Conservation (phyloP, 768 basidiomycete genomes). For the Lactarius vividus region DNA sequence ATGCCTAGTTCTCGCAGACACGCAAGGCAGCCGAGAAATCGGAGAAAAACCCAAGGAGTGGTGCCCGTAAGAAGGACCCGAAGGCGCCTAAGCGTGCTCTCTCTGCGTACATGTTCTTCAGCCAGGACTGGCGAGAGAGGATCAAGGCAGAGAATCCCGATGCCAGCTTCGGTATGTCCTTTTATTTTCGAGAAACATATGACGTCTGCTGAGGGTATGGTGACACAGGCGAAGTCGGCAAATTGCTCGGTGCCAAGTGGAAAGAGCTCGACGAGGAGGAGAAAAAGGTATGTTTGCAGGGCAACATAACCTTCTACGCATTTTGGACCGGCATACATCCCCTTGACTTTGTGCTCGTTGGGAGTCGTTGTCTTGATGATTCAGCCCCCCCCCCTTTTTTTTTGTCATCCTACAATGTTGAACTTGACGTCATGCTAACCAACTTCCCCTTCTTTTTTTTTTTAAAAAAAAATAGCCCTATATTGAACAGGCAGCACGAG, state of each 20-base stretch:
- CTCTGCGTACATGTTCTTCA: slow-evolving; percentile 99
- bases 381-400: not conserved
- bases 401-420: not conserved
- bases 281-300: slow-evolving; percentile 64
- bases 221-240: slow-evolving; percentile 80
- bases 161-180: slow-evolving; percentile 75
- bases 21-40: slow-evolving; percentile 76
- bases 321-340: slow-evolving; percentile 11
- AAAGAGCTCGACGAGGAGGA: slow-evolving; percentile 90
- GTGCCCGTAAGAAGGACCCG: slow-evolving; percentile 71
- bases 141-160: slow-evolving; percentile 97
- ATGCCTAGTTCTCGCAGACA: slow-evolving; percentile 37
- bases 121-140: slow-evolving; percentile 91
- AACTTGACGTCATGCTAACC: slow-evolving; percentile 13
- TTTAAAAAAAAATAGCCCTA: slow-evolving; percentile 60
- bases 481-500: slow-evolving; percentile 77
- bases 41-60: slow-evolving; percentile 48
- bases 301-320: not conserved
- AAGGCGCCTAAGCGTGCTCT: slow-evolving; percentile 89
- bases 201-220: slow-evolving; percentile 21
- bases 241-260: slow-evolving; percentile 95
- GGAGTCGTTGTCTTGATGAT: not conserved
- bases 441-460: not conserved
- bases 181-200: slow-evolving; percentile 14
- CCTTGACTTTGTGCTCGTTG: not conserved